phyloP scores from a whole-genome alignment of 2,329 filamentous ascomycete genomes.

The Fusarium secorum region DNA sequence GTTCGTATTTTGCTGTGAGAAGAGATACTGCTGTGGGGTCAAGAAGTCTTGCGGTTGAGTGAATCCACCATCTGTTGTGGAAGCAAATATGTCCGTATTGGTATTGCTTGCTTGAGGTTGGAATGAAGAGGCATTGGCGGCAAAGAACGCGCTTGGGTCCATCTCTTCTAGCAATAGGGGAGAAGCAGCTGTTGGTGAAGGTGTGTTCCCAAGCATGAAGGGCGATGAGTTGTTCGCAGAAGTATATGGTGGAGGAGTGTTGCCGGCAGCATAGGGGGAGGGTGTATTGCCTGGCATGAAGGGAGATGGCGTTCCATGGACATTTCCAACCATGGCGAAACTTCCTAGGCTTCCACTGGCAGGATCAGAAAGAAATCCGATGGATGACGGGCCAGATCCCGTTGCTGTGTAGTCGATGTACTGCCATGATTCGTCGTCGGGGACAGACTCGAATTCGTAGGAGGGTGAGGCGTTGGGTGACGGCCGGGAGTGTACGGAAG shows the following conservation, averaged over 20 bases:
- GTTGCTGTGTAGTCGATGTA: conserved; percentile 50
- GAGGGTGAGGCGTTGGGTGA: conserved; percentile 50
- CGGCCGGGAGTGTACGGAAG: conserved; percentile 51
- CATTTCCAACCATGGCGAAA: conserved; percentile 56
- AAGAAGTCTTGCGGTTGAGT: conserved; percentile 46
- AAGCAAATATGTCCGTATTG: conserved; percentile 43
- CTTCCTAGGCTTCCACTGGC: conserved; percentile 60
- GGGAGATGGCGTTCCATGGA: conserved; percentile 29
- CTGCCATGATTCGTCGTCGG: conserved; percentile 57
- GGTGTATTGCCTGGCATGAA: conserved; percentile 17
- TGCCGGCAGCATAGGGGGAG: conserved; percentile 26
- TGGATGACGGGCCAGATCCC: conserved; percentile 49
- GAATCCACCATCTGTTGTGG: conserved; percentile 46
- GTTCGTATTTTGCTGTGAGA: conserved; percentile 43
- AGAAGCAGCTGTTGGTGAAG: conserved; percentile 49
- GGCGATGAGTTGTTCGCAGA: conserved; percentile 22
- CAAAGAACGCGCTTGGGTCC: conserved; percentile 48
- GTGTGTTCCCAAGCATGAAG: conserved; percentile 34
- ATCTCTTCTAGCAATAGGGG: conserved; percentile 53
- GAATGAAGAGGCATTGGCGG: conserved; percentile 47
- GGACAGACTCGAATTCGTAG: conserved; percentile 51
- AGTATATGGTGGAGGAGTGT: conserved; percentile 31
- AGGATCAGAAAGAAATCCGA: conserved; percentile 59
- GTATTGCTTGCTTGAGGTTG: conserved; percentile 31
- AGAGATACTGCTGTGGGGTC: conserved; percentile 51